Base-by-base conservation (phyloP, 306 rosid genomes). In the Fragaria nilgerrensis region DNA sequence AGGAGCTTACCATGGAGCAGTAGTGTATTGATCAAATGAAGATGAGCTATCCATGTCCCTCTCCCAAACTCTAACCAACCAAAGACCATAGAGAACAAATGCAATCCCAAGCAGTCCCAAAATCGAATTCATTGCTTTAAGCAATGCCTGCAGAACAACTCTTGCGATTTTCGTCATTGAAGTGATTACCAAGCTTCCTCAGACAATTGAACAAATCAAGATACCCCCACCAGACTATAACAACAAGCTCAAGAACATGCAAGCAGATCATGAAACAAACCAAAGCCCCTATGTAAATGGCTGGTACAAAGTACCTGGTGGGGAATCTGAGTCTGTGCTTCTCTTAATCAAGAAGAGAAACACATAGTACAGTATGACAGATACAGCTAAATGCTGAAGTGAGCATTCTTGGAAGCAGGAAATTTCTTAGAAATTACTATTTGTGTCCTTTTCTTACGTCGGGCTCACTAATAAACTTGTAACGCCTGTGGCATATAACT, bases 51-150 rank as follows among this genome's bases (percentile, higher is more conserved):
- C 67, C 29, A 48, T 49, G 75, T 83, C 80, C 72, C 85, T 81
- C 69, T 79, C 83, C 86, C 86, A 85, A 72, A 80, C 79, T 78
- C 82, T 75, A 23, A 74, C 53, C 84, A 83, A 27, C 82, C 77
- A 81, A 29, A 70, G 84, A 32, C 85, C 78, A 72, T 75, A 84
- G 0, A 84, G 27, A 73, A 84, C 68, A 86, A 84, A 66, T 8
- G 90, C 86, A 37, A 87, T 82, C 49, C 90, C 90, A 36, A 82
- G 75, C 44, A 87, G 39, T 56, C 81, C 90, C 79, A 79, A 56
- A n/a, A 76, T 23, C 13, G 73, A 82, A 56, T 84, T 87, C 75
- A 79, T 63, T 1, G 68, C 47, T 75, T 87, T 87, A 17, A 84
- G 83, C 62, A 84, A 12, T 12, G 74, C 66, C 44, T 77, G 73